Evolutionary conservation across 306 rosid genomes (phyloP), one percentile per base, ranked within the genome.

Genomic region (Gastrolobium bilobum): DNA sequence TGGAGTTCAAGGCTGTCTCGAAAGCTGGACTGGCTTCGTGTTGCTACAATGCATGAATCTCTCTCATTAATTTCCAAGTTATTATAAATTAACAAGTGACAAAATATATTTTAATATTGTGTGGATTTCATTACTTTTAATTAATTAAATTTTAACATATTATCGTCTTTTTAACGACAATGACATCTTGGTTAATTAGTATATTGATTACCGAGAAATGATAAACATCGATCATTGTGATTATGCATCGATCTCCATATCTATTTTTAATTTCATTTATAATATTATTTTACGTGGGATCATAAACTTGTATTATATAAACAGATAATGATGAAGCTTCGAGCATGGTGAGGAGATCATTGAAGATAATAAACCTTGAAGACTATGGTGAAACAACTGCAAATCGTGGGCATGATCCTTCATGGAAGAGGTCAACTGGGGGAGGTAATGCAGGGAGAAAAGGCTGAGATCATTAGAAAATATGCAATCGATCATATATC

Each of bases 321-420:
- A 68, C 43, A 52, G 76, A 50, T 68, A 60, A 54, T 1, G 65
- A 76, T 3, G 81, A 79, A 62, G 62, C 47, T 71, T 50, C n/a
- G 70, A 37, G 20, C 6, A 51, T 31, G 26, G 79, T 10, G 44
- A 56, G 87, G 14, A 87, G 88, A 74, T 74, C 84, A n/a, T 63
- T 90, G 80, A 71, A 47, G 50, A 42, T 56, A 81, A 77, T 79
- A 84, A 77, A 46, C 14, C 71, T 59, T 2, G 30, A 86, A 37
- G 94, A 90, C 84, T 90, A 88, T 31, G 79, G 57, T 2, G 90
- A 78, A 30, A 43, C 87, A n/a, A 71, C 84, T 6, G 89, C 92
- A 43, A 90, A 90, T 79, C 79, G 10, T 4, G 85, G 85, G 4
- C 94, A 90, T 9, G 88, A 88, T 88, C 91, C 93, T 20, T 10